Evolutionary conservation across 2,329 filamentous ascomycete species (phyloP).

Genomic region (Thielaviopsis punctulata): DNA sequence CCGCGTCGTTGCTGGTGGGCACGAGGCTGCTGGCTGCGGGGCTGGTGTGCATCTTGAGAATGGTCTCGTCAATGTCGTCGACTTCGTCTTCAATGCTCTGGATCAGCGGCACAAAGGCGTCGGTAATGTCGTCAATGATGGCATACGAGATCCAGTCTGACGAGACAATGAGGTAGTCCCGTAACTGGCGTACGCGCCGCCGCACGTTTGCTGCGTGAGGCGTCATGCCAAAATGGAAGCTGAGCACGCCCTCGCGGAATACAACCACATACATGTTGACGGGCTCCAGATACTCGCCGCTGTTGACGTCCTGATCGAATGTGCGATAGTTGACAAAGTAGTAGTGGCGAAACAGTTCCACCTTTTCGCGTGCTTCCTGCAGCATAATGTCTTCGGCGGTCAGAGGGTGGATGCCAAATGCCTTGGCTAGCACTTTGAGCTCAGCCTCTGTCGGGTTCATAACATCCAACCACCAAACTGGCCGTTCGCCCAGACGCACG

Average conservation of each 20-base stretch:
- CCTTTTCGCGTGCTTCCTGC: slow-evolving; percentile 93
- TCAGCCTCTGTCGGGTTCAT: slow-evolving; percentile 80
- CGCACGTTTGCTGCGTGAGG: slow-evolving; percentile 94
- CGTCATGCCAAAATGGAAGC: slow-evolving; percentile 92
- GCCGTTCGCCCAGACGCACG: slow-evolving; percentile 57
- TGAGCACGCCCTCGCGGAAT: slow-evolving; percentile 86
- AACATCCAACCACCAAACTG: slow-evolving; percentile 94
- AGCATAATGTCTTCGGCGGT: slow-evolving; percentile 95
- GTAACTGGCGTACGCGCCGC: slow-evolving; percentile 77
- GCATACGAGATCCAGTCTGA: slow-evolving; percentile 98
- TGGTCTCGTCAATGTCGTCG: slow-evolving; percentile 87
- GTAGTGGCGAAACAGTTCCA: slow-evolving; percentile 92
- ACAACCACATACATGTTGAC: slow-evolving; percentile 97
- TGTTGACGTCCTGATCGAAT: slow-evolving; percentile 86
- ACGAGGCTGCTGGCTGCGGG: background rate
- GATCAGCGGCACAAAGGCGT: slow-evolving; percentile 85
- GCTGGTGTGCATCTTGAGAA: slow-evolving; percentile 59
- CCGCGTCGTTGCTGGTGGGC: slow-evolving; percentile 22
- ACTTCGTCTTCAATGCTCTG: slow-evolving; percentile 90
- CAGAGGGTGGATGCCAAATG: slow-evolving; percentile 89
- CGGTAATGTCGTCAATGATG: slow-evolving; percentile 95
- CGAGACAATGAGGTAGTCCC: slow-evolving; percentile 81
- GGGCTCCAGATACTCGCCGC: slow-evolving; percentile 79
- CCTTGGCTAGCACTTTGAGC: slow-evolving; percentile 83
- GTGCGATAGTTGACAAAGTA: slow-evolving; percentile 98